Percentiles rank a stretch among this genome's conserved stretches.
Evolutionary conservation across 2,329 filamentous ascomycete species (phyloP).

Genomic region (Coniochaeta sp.): DNA sequence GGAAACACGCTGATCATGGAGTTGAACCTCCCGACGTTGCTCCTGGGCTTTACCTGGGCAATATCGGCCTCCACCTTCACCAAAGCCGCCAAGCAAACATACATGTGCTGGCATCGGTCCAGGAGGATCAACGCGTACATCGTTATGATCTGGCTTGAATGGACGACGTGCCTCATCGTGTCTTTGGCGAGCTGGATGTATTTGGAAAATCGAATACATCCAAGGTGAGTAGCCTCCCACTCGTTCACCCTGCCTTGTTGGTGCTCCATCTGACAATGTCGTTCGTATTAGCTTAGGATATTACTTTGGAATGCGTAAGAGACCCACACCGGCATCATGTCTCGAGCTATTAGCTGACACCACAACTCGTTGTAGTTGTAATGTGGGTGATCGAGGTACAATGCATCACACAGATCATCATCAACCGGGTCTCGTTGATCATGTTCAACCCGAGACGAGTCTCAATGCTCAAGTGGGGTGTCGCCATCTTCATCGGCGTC

Average conservation of each 20-base stretch:
- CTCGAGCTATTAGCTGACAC: background rate
- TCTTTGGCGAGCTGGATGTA: constrained; percentile 25
- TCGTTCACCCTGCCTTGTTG: background rate
- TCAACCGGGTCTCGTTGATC: constrained; percentile 40
- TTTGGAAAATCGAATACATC: constrained; percentile 18
- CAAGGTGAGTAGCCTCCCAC: constrained; percentile 15
- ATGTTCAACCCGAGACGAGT: constrained; percentile 29
- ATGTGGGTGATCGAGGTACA: constrained; percentile 23
- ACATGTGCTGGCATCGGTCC: constrained; percentile 17
- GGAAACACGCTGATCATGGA: background rate
- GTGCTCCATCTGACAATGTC: background rate
- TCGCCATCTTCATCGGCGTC: constrained; percentile 29
- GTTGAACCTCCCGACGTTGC: constrained; percentile 17
- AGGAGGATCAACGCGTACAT: constrained; percentile 24
- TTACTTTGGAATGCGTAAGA: constrained; percentile 14
- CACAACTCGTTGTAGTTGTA: background rate
- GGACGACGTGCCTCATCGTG: constrained; percentile 20
- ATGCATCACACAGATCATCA: constrained; percentile 42
- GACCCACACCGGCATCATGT: background rate
- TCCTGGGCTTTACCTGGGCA: constrained; percentile 24
- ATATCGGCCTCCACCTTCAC: constrained; percentile 22
- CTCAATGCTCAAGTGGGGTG: constrained; percentile 30
- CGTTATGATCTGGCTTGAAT: constrained; percentile 29
- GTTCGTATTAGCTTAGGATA: constrained; percentile 18
- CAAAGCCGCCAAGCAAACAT: constrained; percentile 25